Base-by-base conservation (phyloP, 2,329 filamentous ascomycete genomes). In the Chrysoporthe cubensis region DNA sequence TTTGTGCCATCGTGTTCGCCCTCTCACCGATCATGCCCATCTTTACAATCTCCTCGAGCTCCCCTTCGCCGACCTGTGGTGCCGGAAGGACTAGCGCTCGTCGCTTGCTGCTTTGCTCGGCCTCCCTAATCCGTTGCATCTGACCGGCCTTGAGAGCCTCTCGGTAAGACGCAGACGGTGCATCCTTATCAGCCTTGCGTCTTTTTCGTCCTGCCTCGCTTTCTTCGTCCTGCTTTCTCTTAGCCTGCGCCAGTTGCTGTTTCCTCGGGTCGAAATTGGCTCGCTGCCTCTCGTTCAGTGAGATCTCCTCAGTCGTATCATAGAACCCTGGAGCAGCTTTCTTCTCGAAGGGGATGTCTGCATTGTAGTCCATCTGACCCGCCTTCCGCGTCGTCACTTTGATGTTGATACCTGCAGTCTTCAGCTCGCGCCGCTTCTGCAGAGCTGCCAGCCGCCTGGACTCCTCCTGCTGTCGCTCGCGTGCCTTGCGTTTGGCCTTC, bases 301-400 rank as follows among this genome's bases (percentile, higher is more conserved):
- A 80, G 72, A 91, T 83, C 77, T 99, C 96, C 16, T 97, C 94
- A 3, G 84, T 84, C 0, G 96, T 99, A 77, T 99, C 95, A 80
- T 95, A 97, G 78, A 99, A 99, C 14, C 96, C 96, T 32, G 90
- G 83, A 0, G 91, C 91, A 0, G 96, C 90, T 71, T 92, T 92
- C 80, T 96, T 97, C 79, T 99, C 96, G 72, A 99, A 98, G 0
- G 96, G 96, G 72, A 99, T 97, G 74, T 99, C 96, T 74, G 96
- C 96, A 79, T 99, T 99, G 83, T 99, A 99, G 80, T 99, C 96
- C 93, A 99, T 99, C 82, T 98, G 91, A 0, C 96, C 96, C 83
- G 93, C 90, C 83, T 98, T 98, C 69, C 91, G 89, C 16, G 91
- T 96, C 2, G 90, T 89, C 67, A 98, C 90, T 80, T 98, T 99